phyloP scores from a whole-genome alignment of 257 asterid species.

The Rhazya stricta region DNA sequence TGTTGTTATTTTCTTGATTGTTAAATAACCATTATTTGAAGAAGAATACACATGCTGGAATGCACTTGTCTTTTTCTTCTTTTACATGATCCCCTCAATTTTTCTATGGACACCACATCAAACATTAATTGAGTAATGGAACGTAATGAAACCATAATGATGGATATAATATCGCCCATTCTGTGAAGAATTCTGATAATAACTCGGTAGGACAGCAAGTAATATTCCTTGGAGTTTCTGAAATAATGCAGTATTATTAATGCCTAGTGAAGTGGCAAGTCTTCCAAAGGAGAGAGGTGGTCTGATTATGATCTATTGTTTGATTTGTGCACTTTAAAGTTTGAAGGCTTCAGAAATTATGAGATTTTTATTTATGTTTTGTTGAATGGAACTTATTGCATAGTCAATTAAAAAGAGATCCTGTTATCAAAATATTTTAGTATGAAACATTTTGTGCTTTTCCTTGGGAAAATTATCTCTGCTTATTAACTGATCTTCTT shows the following conservation, averaged over 20 bases:
- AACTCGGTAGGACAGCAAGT: not conserved
- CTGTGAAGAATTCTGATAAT: too few species aligned
- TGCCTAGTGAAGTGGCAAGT: not conserved
- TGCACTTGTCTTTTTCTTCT: too few species aligned
- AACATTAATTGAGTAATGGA: not conserved
- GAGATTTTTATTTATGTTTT: not conserved
- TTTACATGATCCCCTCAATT: too few species aligned
- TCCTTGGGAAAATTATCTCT: not conserved
- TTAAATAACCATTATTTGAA: not conserved
- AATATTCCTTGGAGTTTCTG: not conserved
- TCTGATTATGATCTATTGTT: not conserved
- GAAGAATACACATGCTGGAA: not conserved
- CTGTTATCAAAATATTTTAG: not conserved
- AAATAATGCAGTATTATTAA: not conserved
- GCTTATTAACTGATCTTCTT: conserved; percentile 11
- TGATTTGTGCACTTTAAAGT: not conserved
- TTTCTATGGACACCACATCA: too few species aligned
- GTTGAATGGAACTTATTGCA: not conserved
- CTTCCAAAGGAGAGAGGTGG: not conserved
- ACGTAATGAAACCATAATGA: not conserved
- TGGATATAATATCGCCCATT: not conserved
- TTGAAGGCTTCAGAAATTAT: not conserved
- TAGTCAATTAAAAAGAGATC: not conserved
- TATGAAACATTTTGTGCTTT: not conserved
- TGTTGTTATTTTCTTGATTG: not conserved